Percentiles rank a stretch among this genome's conserved stretches.
These are phyloP conservation scores for Fusarium poae DNA, from an alignment of 2,329 filamentous ascomycete genomes.

Conservation along the genomic window DNA sequence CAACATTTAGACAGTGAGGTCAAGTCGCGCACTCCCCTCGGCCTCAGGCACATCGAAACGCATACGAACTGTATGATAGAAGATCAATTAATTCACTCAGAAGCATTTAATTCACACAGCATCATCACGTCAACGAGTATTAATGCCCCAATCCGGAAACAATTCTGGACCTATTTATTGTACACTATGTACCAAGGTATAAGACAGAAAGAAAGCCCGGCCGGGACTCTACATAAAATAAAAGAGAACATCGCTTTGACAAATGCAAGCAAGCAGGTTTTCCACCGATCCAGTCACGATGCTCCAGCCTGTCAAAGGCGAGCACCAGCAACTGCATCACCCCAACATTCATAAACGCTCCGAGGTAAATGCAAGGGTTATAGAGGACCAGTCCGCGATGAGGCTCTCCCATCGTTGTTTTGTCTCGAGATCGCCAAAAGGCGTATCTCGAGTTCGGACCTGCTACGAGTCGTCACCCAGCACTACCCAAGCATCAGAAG, in stretches of 20 bases:
- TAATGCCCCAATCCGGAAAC: neutral
- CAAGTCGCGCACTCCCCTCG: fast-evolving
- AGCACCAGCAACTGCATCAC: slow-evolving; percentile 43
- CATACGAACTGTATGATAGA: fast-evolving
- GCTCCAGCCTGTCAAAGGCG: slow-evolving; percentile 47
- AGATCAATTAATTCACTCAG: too few species aligned
- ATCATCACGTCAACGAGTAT: neutral
- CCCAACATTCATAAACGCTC: slow-evolving; percentile 15
- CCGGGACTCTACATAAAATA: slow-evolving; percentile 23
- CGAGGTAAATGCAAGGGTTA: slow-evolving; percentile 41
- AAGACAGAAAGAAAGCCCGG: slow-evolving; percentile 2
- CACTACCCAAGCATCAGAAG: slow-evolving; percentile 58
- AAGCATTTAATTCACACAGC: neutral
- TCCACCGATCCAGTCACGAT: slow-evolving; percentile 29
- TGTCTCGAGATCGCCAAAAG: slow-evolving; percentile 48
- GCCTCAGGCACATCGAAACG: neutral
- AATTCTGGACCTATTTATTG: slow-evolving; percentile 9
- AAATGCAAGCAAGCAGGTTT: slow-evolving; percentile 43
- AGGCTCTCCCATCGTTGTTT: slow-evolving; percentile 48
- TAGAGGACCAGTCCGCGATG: slow-evolving; percentile 58
- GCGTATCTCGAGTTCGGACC: slow-evolving; percentile 54
- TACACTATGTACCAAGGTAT: slow-evolving; percentile 26
- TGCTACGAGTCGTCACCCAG: slow-evolving; percentile 63
- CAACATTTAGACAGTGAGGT: neutral
- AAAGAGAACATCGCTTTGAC: slow-evolving; percentile 31